Percentiles rank a stretch among this genome's conserved stretches.
Evolutionary conservation across 768 basidiomycete genomes (phyloP).

Genomic region (Kwoniella mangroviensis): DNA sequence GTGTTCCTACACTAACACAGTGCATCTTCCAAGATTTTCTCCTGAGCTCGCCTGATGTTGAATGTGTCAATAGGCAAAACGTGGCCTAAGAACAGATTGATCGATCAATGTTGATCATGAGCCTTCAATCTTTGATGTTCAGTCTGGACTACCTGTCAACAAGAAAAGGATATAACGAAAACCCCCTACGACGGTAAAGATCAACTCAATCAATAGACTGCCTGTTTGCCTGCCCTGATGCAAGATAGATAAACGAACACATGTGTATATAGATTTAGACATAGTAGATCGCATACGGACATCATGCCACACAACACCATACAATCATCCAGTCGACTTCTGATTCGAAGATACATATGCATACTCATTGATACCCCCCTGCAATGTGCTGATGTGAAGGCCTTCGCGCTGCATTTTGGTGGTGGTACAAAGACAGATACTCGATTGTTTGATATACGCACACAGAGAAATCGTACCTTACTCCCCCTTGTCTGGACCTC

Average conservation of each 20-base stretch:
- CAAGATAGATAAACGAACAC: not conserved
- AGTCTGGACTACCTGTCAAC: too few relatives aligned
- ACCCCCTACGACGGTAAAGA: too few relatives aligned
- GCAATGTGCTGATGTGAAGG: not conserved
- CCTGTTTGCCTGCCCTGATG: not conserved
- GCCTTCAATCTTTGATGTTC: too few relatives aligned
- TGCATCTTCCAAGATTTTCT: not conserved
- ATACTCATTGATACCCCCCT: not conserved
- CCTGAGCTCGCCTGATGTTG: slow-evolving; percentile 13
- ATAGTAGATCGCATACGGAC: not conserved
- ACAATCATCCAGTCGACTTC: not conserved
- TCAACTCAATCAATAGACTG: too few relatives aligned
- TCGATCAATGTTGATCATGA: slow-evolving; percentile 57
- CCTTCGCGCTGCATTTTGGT: too few relatives aligned
- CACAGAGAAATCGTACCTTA: too few relatives aligned
- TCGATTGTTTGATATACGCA: too few relatives aligned
- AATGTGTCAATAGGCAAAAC: slow-evolving; percentile 29
- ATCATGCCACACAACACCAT: not conserved
- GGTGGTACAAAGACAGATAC: too few relatives aligned
- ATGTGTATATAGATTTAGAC: not conserved
- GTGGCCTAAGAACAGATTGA: slow-evolving; percentile 70
- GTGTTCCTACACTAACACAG: not conserved
- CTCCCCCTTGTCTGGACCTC: too few relatives aligned
- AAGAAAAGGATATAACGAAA: too few relatives aligned
- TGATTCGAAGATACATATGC: not conserved